These are phyloP conservation scores for Climacium dendroides DNA, from an alignment of 225 moss, liverwort and hornwort genomes.

Conservation along the genomic window DNA sequence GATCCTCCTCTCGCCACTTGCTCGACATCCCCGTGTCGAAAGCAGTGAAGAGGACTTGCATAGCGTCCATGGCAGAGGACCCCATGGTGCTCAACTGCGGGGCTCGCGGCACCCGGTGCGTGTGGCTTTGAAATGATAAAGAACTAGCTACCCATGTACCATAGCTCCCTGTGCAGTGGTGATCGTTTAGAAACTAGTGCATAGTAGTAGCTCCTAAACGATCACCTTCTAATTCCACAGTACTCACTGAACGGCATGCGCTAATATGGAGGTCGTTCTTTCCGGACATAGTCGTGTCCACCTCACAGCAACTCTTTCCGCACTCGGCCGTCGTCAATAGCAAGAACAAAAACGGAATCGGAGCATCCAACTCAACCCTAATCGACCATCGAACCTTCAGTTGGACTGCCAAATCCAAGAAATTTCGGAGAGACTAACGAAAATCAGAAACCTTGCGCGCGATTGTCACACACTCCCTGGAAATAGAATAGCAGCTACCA, in stretches of 20 bases:
- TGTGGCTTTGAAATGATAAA: neutral
- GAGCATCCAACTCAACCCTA: neutral
- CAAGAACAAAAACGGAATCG: too few species aligned
- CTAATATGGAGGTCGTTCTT: neutral
- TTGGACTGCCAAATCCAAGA: neutral
- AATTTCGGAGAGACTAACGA: neutral
- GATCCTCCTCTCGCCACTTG: constrained; percentile 52
- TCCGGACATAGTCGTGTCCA: neutral
- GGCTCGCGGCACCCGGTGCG: neutral
- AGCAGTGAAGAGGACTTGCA: constrained; percentile 49
- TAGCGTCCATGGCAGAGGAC: constrained; percentile 48
- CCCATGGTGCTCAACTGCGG: constrained; percentile 21
- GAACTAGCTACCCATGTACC: neutral
- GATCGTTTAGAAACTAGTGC: neutral
- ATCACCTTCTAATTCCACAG: neutral
- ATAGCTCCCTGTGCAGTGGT: neutral
- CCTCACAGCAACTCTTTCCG: neutral
- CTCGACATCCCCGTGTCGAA: constrained; percentile 45
- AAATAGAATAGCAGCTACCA: neutral
- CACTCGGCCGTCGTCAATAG: neutral
- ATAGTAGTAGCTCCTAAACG: neutral
- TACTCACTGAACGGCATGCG: neutral
- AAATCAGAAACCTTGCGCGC: neutral
- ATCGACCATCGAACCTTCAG: neutral
- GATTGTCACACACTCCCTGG: neutral